Percentiles rank a stretch among this genome's conserved stretches.
These are phyloP conservation scores for Naganishia antarctica DNA, from an alignment of 768 basidiomycete genomes.

Conservation along the genomic window DNA sequence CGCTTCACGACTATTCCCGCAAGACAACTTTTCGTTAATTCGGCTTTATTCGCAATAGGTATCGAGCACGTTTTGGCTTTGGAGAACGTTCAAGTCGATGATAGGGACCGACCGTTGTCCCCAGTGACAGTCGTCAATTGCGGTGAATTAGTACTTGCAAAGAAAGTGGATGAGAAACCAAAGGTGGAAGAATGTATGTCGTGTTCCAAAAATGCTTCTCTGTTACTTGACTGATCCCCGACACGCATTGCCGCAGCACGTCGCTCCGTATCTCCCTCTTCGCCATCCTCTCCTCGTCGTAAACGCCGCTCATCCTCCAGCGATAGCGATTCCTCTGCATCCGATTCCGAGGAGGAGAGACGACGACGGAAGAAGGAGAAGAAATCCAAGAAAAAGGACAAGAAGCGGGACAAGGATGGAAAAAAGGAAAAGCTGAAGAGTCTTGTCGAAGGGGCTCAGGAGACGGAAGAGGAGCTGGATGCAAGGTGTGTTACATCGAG, in stretches of 20 bases:
- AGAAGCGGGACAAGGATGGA: constrained; percentile 24
- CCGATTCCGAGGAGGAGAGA: constrained; percentile 20
- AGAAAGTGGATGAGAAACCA: constrained; percentile 43
- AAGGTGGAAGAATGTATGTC: constrained; percentile 1
- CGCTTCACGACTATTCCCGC: constrained; percentile 40
- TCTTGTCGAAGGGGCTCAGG: constrained; percentile 27
- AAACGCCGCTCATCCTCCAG: constrained; percentile 1
- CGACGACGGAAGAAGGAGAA: constrained; percentile 48
- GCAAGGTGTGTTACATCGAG: constrained; percentile 30
- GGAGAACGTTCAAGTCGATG: constrained; percentile 64
- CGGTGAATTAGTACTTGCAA: constrained; percentile 67
- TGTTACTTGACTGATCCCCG: no score
- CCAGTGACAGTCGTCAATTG: constrained; percentile 70
- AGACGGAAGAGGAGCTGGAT: constrained; percentile 46
- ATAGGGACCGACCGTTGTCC: constrained; percentile 65
- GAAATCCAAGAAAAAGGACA: constrained; percentile 27
- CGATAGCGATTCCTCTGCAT: background rate
- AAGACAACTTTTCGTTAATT: background rate
- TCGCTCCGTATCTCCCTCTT: constrained; percentile 28
- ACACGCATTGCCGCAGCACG: constrained; percentile 19
- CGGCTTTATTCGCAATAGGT: constrained; percentile 31
- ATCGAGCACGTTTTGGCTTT: constrained; percentile 57
- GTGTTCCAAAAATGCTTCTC: no score
- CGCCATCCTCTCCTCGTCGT: constrained; percentile 21
- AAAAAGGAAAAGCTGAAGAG: constrained; percentile 26